phyloP scores from a whole-genome alignment of 768 basidiomycete genomes.

The Xerocomellus amylosporus region DNA sequence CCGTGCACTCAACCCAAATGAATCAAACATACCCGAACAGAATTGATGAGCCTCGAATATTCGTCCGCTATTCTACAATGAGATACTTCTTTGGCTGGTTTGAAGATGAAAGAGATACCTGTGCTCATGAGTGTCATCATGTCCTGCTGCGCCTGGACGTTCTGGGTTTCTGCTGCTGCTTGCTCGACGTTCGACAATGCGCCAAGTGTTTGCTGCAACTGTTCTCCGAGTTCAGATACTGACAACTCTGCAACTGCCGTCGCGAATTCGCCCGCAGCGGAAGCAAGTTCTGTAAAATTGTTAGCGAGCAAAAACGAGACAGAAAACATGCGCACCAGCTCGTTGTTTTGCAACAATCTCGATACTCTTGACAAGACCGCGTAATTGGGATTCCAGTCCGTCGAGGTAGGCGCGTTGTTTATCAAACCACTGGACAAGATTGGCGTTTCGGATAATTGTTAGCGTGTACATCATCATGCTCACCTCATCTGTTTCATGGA shows the following conservation, averaged over 20 bases:
- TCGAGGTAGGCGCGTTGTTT: conserved; percentile 82
- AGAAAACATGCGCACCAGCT: conserved; percentile 44
- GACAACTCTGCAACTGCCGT: conserved; percentile 68
- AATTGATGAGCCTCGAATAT: conserved; percentile 87
- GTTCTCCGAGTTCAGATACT: conserved; percentile 69
- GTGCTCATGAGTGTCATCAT: conserved; percentile 77
- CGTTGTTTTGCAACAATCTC: conserved; percentile 84
- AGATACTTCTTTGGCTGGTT: not conserved
- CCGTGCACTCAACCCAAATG: not conserved
- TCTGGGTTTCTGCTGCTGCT: conserved; percentile 71
- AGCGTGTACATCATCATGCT: conserved; percentile 4
- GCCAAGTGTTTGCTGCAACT: conserved; percentile 66
- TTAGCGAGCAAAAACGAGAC: not conserved
- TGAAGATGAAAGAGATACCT: conserved; percentile 36
- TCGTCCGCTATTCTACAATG: conserved; percentile 61
- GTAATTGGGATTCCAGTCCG: conserved; percentile 84
- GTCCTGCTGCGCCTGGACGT: conserved; percentile 77
- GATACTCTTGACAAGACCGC: conserved; percentile 82
- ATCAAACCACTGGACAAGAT: conserved; percentile 80
- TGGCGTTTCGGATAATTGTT: not conserved
- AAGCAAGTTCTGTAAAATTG: conserved; percentile 55
- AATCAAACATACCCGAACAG: conserved; percentile 64
- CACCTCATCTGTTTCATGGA: conserved; percentile 87
- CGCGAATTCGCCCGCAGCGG: conserved; percentile 75
- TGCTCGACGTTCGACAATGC: conserved; percentile 73